Base-by-base conservation (phyloP, 768 basidiomycete genomes). In the Leccinum disarticulatum region DNA sequence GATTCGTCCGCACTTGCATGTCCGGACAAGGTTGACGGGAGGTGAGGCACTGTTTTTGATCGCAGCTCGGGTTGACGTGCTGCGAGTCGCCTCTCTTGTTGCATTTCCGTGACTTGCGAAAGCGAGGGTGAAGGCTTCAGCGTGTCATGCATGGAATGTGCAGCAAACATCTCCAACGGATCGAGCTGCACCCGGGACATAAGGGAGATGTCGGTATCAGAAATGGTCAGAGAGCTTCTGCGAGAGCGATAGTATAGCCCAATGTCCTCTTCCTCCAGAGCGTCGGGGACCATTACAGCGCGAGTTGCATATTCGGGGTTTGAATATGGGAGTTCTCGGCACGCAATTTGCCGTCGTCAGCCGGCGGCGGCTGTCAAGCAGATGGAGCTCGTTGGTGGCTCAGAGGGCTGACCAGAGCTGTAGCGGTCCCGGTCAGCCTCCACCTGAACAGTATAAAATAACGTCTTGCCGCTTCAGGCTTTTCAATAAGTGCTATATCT, bases 31-130 rank as follows among this genome's bases (percentile, higher is more conserved):
- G 59, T 52, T 10, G 76, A 77, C 6, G 69, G 71, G 22, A 79
- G 68, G 25, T 76, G 68, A 4, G 84, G 80, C 50, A 80, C 69
- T 2, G 84, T 84, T 53, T 70, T 76, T 11, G 83, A 83, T 19
- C 83, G 77, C 25, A 77, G 70, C 9, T 82, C 35, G 0, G 70
- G 66, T 46, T 74, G 68, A 15, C 66, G 62, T 56, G 36, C 49
- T 35, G 38, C 28, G 28, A 62, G 61, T 17, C 54, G 57, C 52
- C 55, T 61, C 3, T 63, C 64, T 14, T 62, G 58, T 30, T 62
- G 60, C 11, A 55, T 57, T 22, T 73, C 62, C 5, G 59, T 53
- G 14, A 75, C 64, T 25, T 72, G 71, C 2, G 73, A 72, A 25
- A 75, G 66, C 4, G 78, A 79, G 1, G 76, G 65, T 0, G 77